Conservation (phyloP, 2,329 filamentous ascomycete genomes). For the Aspergillus sclerotialis region DNA sequence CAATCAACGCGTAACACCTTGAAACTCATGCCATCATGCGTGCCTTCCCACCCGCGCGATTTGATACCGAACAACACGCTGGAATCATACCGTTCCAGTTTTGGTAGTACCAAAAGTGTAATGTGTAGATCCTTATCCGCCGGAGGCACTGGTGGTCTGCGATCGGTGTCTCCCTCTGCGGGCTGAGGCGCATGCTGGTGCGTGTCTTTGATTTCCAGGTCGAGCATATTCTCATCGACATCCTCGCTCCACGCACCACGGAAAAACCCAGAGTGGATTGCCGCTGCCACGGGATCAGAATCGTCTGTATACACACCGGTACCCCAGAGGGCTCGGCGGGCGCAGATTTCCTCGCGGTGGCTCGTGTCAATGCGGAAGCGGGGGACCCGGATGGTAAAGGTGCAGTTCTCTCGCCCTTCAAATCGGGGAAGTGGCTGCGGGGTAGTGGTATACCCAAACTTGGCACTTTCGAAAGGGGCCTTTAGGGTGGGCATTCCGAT, state of each 20-base stretch:
- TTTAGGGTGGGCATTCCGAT: constrained; percentile 45
- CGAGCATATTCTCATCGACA: constrained; percentile 62
- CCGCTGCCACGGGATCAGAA: constrained; percentile 84
- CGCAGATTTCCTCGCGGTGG: constrained; percentile 75
- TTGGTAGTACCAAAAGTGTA: constrained; percentile 74
- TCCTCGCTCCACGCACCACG: constrained; percentile 79
- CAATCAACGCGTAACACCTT: constrained; percentile 76
- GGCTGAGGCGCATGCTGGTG: constrained; percentile 37
- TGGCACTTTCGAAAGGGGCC: constrained; percentile 40
- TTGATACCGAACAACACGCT: constrained; percentile 73
- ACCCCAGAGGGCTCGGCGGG: constrained; percentile 77
- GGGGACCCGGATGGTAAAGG: constrained; percentile 79
- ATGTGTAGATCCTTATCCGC: constrained; percentile 75
- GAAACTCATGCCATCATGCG: constrained; percentile 84
- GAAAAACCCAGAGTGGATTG: constrained; percentile 90
- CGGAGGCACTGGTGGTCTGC: constrained; percentile 45
- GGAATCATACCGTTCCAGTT: constrained; percentile 67
- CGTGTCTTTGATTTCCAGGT: constrained; percentile 44
- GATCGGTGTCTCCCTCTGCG: constrained; percentile 29
- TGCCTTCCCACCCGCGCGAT: constrained; percentile 69
- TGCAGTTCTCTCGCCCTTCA: constrained; percentile 76
- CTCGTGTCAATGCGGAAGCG: constrained; percentile 64
- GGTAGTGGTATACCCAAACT: constrained; percentile 51
- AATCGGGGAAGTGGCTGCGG: constrained; percentile 72
- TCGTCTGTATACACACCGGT: constrained; percentile 94